Evolutionary conservation across 2,329 filamentous ascomycete species (phyloP), one percentile per base, ranked within the genome.

Genomic region (Diplocarpon rosae): DNA sequence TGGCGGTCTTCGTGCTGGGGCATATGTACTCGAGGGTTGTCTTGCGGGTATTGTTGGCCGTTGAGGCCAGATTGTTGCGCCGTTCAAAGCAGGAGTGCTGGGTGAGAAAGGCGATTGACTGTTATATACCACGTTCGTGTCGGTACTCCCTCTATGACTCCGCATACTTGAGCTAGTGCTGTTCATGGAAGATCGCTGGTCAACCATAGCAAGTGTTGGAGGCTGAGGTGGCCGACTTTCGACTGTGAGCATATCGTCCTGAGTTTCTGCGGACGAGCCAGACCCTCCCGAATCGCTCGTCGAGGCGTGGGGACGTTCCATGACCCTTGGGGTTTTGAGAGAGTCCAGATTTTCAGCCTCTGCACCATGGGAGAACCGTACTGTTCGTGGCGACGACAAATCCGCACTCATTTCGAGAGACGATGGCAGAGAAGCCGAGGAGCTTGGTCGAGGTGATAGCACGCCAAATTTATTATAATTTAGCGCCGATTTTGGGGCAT

Each of bases 1-100:
- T 15, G 73, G 46, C 70, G 73, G 70, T 43, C 73, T 70, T 38
- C 77, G 68, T 46, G 75, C 57, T 36, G 80, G 80, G 51, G 84
- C 83, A 62, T 92, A 92, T 28, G 85, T 88, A 61, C 73, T 85
- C 27, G 85, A 90, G 1, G 83, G 83, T 4, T 83, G 88, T 57
- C 85, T 72, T 43, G 75, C 73, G 14, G 84, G 83, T 17, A 71
- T 80, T 5, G 75, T 72, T 13, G 85, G 83, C 52, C 84, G 75
- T 56, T 83, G 78, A 20, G 74, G 71, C 56, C 80, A 73, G 63
- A 63, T 69, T 59, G 56, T 65, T 55, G 63, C 66, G 39, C 68
- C 70, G 50, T 72, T 72, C 64, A 62, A 28, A 61, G 66, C 42
- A 33, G 52, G 37, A 32, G 47, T 43, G 27, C 43, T 52, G n/a